These are phyloP conservation scores for Phytophthora meadii DNA, from an alignment of 352 stramenopile genomes.

Conservation along the genomic window DNA sequence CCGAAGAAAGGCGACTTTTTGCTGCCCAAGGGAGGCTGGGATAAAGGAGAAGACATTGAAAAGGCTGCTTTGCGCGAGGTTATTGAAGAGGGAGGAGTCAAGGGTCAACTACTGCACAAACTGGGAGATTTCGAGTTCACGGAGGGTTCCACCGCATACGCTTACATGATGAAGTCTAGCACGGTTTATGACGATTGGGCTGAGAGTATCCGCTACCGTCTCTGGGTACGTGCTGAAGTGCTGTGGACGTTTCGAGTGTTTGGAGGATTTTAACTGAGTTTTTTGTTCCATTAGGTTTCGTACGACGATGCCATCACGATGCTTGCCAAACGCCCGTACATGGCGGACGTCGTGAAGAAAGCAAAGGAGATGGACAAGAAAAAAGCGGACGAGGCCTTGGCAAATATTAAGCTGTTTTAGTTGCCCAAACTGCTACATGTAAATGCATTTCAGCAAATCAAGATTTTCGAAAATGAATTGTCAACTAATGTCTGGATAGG, in stretches of 20 bases:
- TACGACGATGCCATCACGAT: slow-evolving; percentile 15
- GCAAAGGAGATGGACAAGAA: not conserved
- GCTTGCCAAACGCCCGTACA: not conserved
- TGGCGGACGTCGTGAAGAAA: slow-evolving; percentile 11
- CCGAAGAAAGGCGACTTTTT: slow-evolving; percentile 18
- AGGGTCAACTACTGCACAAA: not conserved
- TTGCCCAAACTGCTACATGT: no score
- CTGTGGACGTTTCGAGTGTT: no score
- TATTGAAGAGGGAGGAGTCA: slow-evolving; percentile 31
- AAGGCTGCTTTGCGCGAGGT: slow-evolving; percentile 13
- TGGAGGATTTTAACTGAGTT: not conserved
- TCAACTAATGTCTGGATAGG: slow-evolving; percentile 44
- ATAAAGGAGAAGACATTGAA: slow-evolving; percentile 8
- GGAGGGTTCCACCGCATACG: not conserved
- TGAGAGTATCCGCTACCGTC: slow-evolving; percentile 24
- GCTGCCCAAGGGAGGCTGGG: slow-evolving; percentile 29
- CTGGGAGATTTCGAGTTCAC: slow-evolving; percentile 2
- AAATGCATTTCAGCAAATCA: no score
- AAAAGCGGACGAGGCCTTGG: no score
- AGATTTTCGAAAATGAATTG: no score
- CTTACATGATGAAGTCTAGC: slow-evolving; percentile 12
- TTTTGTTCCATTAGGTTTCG: slow-evolving; percentile 10
- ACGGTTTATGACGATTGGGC: slow-evolving; percentile 22
- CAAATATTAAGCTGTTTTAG: no score
- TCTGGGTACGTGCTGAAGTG: slow-evolving; percentile 16